Evolutionary conservation across 352 stramenopile species (phyloP).

Genomic region (Phytophthora sansomeana): DNA sequence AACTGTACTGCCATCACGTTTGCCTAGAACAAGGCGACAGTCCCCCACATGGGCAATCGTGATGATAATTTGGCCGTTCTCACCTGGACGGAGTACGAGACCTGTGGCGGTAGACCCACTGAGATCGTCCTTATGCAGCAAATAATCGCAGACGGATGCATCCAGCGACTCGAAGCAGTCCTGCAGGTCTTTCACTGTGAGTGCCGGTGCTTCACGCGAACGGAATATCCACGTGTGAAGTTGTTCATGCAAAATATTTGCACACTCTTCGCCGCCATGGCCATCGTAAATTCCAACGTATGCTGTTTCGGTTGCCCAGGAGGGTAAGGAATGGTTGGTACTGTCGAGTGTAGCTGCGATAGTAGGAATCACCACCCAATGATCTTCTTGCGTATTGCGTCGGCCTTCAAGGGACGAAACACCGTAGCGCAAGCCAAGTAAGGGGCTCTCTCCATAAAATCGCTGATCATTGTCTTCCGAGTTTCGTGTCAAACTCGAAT

Average conservation of each 20-base stretch:
- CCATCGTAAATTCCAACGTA: constrained; percentile 89
- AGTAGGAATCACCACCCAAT: constrained; percentile 63
- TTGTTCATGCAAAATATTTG: constrained; percentile 77
- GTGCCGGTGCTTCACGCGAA: constrained; percentile 36
- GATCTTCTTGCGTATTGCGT: constrained; percentile 81
- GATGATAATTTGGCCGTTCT: constrained; percentile 27
- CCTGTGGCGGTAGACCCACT: constrained; percentile 85
- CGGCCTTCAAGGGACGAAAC: constrained; percentile 68
- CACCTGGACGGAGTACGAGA: constrained; percentile 44
- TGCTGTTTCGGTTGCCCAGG: constrained; percentile 32
- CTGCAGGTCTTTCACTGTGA: constrained; percentile 37
- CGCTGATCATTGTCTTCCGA: constrained; percentile 32
- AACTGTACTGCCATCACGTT: constrained; percentile 46
- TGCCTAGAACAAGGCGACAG: constrained; percentile 68
- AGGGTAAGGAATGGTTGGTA: constrained; percentile 2
- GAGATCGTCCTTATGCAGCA: constrained; percentile 75
- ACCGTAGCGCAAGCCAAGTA: constrained; percentile 48
- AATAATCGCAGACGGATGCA: constrained; percentile 69
- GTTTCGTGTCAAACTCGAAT: constrained; percentile 3
- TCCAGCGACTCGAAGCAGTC: constrained; percentile 73
- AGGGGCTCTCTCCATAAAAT: constrained; percentile 51
- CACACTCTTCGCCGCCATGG: constrained; percentile 78
- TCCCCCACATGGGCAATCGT: constrained; percentile 80
- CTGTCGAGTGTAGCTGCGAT: constrained; percentile 37
- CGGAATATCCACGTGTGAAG: constrained; percentile 76